Conservation (phyloP, 192 early-diverging fungal genomes). For the Coemansia sp. region DNA sequence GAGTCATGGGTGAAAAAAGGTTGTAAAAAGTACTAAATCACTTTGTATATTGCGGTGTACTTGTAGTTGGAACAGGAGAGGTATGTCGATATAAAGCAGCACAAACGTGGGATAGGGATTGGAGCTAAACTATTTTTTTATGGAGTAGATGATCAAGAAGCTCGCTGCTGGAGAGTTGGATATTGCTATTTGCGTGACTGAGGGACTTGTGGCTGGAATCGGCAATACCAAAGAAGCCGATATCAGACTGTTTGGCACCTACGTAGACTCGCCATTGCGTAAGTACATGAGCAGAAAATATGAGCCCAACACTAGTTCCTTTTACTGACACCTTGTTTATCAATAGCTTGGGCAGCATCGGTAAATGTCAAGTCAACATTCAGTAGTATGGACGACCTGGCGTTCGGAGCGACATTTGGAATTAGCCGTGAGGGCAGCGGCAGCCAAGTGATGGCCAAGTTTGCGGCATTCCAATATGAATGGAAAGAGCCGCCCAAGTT, state of each 20-base stretch:
- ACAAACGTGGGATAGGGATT: not conserved
- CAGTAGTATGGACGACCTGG: constrained; percentile 45
- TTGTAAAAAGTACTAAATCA: not conserved
- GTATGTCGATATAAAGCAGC: constrained; percentile 7
- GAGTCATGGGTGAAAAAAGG: too few species aligned
- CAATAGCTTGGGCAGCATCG: constrained; percentile 70
- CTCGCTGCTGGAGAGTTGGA: constrained; percentile 73
- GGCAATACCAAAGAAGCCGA: constrained; percentile 55
- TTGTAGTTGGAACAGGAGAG: constrained; percentile 61
- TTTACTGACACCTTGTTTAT: constrained; percentile 10
- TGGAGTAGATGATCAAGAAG: constrained; percentile 65
- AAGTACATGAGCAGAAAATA: constrained; percentile 18
- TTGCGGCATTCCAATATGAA: constrained; percentile 66
- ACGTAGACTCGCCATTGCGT: constrained; percentile 74
- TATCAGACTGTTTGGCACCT: constrained; percentile 79
- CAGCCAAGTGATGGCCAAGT: constrained; percentile 75
- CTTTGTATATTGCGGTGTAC: not conserved
- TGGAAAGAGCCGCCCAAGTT: constrained; percentile 62
- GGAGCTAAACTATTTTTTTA: not conserved
- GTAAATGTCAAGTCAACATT: constrained; percentile 57
- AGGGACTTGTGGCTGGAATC: constrained; percentile 66
- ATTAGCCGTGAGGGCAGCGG: constrained; percentile 79
- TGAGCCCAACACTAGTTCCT: not conserved
- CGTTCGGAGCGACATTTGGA: constrained; percentile 50
- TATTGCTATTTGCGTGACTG: constrained; percentile 85